Evolutionary conservation across 169 alveolate genomes (phyloP).

Genomic region (Plasmodium relictum): DNA sequence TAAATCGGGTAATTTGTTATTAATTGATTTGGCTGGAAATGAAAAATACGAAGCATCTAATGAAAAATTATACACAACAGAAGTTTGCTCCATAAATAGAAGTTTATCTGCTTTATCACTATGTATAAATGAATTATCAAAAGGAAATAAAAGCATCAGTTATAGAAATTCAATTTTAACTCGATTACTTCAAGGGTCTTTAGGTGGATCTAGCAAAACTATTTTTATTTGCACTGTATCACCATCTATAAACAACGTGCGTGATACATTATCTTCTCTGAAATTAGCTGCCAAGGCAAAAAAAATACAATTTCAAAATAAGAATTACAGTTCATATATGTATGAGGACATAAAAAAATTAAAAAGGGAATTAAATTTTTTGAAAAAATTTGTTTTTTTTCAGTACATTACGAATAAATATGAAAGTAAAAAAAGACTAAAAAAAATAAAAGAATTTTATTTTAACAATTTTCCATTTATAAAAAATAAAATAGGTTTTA

Average conservation of each 20-base stretch:
- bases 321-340: conserved; percentile 5
- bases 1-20: conserved; percentile 51
- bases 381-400: conserved; percentile 77
- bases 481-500: neutral
- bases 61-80: conserved; percentile 81
- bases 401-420: conserved; percentile 73
- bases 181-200: conserved; percentile 78
- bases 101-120: conserved; percentile 83
- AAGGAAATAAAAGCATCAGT: conserved; percentile 78
- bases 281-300: conserved; percentile 83
- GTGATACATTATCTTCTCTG: conserved; percentile 82
- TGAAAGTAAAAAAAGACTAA: conserved; percentile 58
- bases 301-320: conserved; percentile 71
- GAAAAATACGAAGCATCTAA: conserved; percentile 81
- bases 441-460: conserved; percentile 54
- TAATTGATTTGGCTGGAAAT: conserved; percentile 79
- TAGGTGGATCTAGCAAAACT: conserved; percentile 82
- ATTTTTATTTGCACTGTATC: conserved; percentile 83
- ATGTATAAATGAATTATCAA: conserved; percentile 82
- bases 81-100: conserved; percentile 83
- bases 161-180: conserved; percentile 72
- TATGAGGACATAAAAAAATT: conserved; percentile 66
- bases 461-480: neutral
- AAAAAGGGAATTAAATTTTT: conserved; percentile 59
- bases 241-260: conserved; percentile 77